Percentiles rank a stretch among this genome's conserved stretches.
phyloP scores from a whole-genome alignment of 2,329 filamentous ascomycete species.

The Pseudocercospora fuligena region DNA sequence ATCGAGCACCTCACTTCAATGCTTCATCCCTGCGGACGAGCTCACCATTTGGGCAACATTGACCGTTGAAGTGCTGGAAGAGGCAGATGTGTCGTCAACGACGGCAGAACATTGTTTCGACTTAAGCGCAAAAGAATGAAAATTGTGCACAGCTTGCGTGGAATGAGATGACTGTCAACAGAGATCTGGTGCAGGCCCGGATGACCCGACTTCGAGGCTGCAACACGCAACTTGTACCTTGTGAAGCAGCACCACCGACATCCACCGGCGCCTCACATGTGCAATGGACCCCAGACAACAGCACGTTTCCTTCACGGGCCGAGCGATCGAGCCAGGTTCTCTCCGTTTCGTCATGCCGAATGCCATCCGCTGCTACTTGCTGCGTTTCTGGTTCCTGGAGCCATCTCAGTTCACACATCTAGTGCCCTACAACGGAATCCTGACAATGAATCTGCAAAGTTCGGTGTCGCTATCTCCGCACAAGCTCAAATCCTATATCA shows the following conservation, averaged over 20 bases:
- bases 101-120: not conserved
- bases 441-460: not conserved
- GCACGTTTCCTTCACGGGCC: not conserved
- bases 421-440: not conserved
- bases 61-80: not conserved
- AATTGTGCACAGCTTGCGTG: too few species aligned
- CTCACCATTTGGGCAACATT: not conserved
- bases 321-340: slow-evolving; percentile 3
- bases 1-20: not conserved
- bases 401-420: not conserved
- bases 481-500: not conserved
- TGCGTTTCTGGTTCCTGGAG: not conserved
- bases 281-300: not conserved
- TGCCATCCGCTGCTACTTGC: not conserved
- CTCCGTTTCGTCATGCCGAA: not conserved
- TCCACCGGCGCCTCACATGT: slow-evolving; percentile 1
- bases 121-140: too few species aligned
- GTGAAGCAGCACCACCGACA: not conserved
- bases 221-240: not conserved
- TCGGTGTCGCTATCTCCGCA: not conserved
- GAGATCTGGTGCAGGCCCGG: not conserved
- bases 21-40: not conserved
- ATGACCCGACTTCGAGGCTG: not conserved
- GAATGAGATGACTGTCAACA: too few species aligned
- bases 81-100: not conserved